Evolutionary conservation across 164 flowering plant species (phyloP), one percentile per base, ranked within the genome.

Genomic region (Macadamia integrifolia): DNA sequence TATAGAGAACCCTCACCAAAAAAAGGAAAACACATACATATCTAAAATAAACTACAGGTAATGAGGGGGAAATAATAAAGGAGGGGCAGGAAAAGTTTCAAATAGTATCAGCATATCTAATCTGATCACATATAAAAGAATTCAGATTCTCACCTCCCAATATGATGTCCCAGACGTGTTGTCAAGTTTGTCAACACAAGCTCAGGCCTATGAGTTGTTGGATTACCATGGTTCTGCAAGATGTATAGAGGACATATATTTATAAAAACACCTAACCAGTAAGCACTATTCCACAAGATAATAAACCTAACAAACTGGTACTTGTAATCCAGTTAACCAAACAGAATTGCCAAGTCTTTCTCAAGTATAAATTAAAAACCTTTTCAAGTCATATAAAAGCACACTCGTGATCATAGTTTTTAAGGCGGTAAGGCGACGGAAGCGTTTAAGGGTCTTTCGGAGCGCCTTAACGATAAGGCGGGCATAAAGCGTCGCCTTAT

Each of bases 151-250:
- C 58, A 93, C 98, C 98, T 90, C 46, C 91, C 97, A 79, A 93
- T 61, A 35, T 97, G 96, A 84, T 83, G 90, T 63, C 98, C 98
- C 67, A 90, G 74, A 23, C 93, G 90, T 67, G 98, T 91, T 50
- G 97, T 86, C 69, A 93, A 93, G 78, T 89, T 90, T 63, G 55
- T 89, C 58, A 93, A 69, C 23, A 93, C 87, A 13, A 93, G 79
- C 82, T 93, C 96, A 30, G 97, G 98, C 72, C 62, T 50, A 59
- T 93, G 98, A 76, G 84, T 76, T 10, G 98, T 93, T 66, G 96
- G 98, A 75, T 87, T 91, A 65, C 98, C 97, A 82, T 93, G 98
- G 82, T 87, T 87, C 97, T 93, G 84, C 74, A 79, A 66, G 35
- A 23, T 12, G 65, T 46, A 68, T 46, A 46, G 9, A 8, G 50